phyloP scores from a whole-genome alignment of 1,139 yeast species.

The Candida tetrigidarum region DNA sequence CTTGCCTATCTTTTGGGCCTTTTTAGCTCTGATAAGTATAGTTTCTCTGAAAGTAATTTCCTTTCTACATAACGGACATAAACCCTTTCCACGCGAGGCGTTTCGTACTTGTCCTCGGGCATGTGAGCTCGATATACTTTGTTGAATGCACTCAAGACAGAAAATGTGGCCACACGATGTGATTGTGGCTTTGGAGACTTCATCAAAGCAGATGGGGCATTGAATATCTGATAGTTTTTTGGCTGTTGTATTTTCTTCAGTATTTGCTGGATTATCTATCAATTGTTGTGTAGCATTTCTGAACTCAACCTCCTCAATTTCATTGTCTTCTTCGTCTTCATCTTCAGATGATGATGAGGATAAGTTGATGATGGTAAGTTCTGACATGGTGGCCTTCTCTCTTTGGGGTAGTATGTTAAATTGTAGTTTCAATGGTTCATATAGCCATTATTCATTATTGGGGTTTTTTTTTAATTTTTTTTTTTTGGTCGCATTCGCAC shows the following conservation, averaged over 20 bases:
- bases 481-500: no score
- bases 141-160: slow-evolving; percentile 49
- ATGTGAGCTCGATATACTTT: slow-evolving; percentile 43
- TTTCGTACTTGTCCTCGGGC: slow-evolving; percentile 46
- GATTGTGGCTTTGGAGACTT: slow-evolving; percentile 42
- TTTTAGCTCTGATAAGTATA: slow-evolving; percentile 37
- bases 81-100: slow-evolving; percentile 43
- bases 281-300: slow-evolving; percentile 39
- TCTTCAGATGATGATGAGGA: slow-evolving; percentile 29
- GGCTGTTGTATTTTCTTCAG: slow-evolving; percentile 20
- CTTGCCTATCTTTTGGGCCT: slow-evolving; percentile 18
- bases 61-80: slow-evolving; percentile 51
- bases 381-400: slow-evolving; percentile 1
- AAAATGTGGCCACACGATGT: slow-evolving; percentile 52
- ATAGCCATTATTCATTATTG: no score
- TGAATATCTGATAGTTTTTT: slow-evolving; percentile 42
- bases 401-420: no score
- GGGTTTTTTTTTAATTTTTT: no score
- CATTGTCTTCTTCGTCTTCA: slow-evolving; percentile 37
- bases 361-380: slow-evolving; percentile 25
- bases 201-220: slow-evolving; percentile 53
- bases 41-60: slow-evolving; percentile 45
- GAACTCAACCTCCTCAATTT: slow-evolving; percentile 44
- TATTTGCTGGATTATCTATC: slow-evolving; percentile 31
- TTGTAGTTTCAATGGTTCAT: no score